These are phyloP conservation scores for Chaetomiaceae sp. DNA, from an alignment of 2,329 filamentous ascomycete genomes.

Conservation along the genomic window DNA sequence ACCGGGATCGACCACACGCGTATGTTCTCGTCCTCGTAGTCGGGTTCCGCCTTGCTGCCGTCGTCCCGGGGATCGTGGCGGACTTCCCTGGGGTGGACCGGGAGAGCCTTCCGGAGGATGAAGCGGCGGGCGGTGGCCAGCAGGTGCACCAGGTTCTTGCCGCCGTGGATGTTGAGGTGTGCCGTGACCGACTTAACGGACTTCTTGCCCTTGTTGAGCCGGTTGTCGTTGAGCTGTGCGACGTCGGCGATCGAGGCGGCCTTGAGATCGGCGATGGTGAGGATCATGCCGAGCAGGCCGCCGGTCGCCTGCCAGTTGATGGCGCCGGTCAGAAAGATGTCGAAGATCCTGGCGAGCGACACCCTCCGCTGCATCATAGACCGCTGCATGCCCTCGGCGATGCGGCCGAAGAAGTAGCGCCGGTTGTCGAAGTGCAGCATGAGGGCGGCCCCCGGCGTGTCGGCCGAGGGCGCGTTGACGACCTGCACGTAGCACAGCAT, in stretches of 20 bases:
- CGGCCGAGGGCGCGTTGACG: slow-evolving; percentile 74
- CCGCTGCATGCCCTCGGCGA: slow-evolving; percentile 80
- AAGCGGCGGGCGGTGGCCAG: slow-evolving; percentile 80
- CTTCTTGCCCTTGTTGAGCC: slow-evolving; percentile 34
- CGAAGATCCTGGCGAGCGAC: slow-evolving; percentile 57
- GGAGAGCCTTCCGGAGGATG: slow-evolving; percentile 77
- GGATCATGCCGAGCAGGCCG: slow-evolving; percentile 75
- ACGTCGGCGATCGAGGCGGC: slow-evolving; percentile 40
- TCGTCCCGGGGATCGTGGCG: slow-evolving; percentile 35
- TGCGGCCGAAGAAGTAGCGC: slow-evolving; percentile 77
- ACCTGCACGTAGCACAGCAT: slow-evolving; percentile 76
- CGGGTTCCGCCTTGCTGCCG: slow-evolving; percentile 52
- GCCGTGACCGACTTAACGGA: not conserved
- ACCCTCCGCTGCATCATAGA: slow-evolving; percentile 63
- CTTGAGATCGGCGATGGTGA: slow-evolving; percentile 70
- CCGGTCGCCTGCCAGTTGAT: slow-evolving; percentile 71
- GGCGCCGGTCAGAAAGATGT: slow-evolving; percentile 77
- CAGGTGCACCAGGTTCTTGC: slow-evolving; percentile 71
- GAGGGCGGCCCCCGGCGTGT: slow-evolving; percentile 75
- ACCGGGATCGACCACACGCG: slow-evolving; percentile 75
- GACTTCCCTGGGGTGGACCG: slow-evolving; percentile 66
- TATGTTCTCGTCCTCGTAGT: slow-evolving; percentile 70
- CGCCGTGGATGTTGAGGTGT: slow-evolving; percentile 55
- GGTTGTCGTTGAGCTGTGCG: slow-evolving; percentile 35
- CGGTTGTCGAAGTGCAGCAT: slow-evolving; percentile 74